Conservation (phyloP, 2,329 filamentous ascomycete species). For the Ustulina deusta region DNA sequence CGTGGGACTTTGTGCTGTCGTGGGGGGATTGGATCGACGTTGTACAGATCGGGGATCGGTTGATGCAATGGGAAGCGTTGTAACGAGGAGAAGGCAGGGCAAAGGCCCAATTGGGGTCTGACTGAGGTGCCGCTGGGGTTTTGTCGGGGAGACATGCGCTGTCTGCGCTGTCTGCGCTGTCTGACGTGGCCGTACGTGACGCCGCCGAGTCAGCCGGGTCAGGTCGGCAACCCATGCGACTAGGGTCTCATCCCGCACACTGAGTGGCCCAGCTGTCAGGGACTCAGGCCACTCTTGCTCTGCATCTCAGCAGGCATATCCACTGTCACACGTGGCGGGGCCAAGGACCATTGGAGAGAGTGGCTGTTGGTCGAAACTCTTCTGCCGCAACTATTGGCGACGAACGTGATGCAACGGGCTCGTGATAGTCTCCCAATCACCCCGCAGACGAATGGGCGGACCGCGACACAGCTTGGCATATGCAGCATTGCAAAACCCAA, state of each 20-base stretch:
- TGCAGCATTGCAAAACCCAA: constrained; percentile 27
- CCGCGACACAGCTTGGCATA: constrained; percentile 25
- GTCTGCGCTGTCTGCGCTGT: constrained; percentile 34
- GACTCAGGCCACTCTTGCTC: constrained; percentile 32
- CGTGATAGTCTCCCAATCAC: constrained; percentile 28
- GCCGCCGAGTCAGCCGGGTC: constrained; percentile 38
- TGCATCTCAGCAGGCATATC: constrained; percentile 25
- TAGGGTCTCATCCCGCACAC: constrained; percentile 25
- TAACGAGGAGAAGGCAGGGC: constrained; percentile 25
- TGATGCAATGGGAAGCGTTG: constrained; percentile 34
- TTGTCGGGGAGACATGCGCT: constrained; percentile 34
- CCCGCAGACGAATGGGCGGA: constrained; percentile 24
- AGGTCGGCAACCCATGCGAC: constrained; percentile 36
- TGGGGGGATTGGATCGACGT: constrained; percentile 37
- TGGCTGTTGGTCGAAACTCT: constrained; percentile 23
- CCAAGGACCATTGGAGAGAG: constrained; percentile 34
- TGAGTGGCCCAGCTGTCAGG: constrained; percentile 32
- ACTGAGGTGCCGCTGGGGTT: constrained; percentile 36
- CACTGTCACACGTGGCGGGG: constrained; percentile 41
- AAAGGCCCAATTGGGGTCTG: constrained; percentile 34
- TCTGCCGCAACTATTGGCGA: constrained; percentile 26
- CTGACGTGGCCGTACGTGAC: constrained; percentile 41
- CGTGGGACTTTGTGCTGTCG: constrained; percentile 36
- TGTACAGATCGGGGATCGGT: constrained; percentile 37
- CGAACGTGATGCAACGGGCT: constrained; percentile 25